These are phyloP conservation scores for Trichosporon ovoides DNA, from an alignment of 1,284 basidiomycete species.

Conservation along the genomic window DNA sequence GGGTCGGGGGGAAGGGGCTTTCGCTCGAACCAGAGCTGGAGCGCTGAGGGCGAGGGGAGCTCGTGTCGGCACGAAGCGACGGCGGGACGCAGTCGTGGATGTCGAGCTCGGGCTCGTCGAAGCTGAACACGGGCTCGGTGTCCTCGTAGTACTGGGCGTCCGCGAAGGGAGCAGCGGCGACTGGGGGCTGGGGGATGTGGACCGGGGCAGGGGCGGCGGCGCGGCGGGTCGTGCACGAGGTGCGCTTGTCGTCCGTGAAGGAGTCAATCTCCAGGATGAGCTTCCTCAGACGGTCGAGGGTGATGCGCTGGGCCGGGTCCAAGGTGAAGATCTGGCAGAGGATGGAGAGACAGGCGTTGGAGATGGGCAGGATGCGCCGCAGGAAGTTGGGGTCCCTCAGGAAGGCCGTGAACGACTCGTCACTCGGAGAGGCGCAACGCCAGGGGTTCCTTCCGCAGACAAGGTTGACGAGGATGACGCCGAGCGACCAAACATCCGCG, in stretches of 20 bases:
- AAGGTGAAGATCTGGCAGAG: constrained; percentile 60
- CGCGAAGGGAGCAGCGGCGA: constrained; percentile 11
- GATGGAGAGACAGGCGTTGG: constrained; percentile 50
- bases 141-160: constrained; percentile 23
- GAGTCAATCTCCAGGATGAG: constrained; percentile 58
- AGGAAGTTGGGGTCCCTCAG: constrained; percentile 64
- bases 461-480: constrained; percentile 86
- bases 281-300: constrained; percentile 61
- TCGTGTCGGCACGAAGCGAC: constrained; percentile 38
- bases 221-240: constrained; percentile 52
- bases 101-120: constrained; percentile 29
- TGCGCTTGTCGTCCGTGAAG: constrained; percentile 62
- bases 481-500: constrained; percentile 89
- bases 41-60: constrained; percentile 31
- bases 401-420: constrained; percentile 68
- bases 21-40: constrained; percentile 34
- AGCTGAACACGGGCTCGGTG: constrained; percentile 33
- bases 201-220: constrained; percentile 29
- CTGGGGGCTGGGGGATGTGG: constrained; percentile 12
- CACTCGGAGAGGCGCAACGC: constrained; percentile 65
- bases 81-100: constrained; percentile 28
- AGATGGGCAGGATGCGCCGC: constrained; percentile 63
- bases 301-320: constrained; percentile 55
- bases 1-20: constrained; percentile 40
- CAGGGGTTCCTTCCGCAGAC: constrained; percentile 83